Evolutionary conservation across 2,329 filamentous ascomycete genomes (phyloP), one percentile per base, ranked within the genome.

Genomic region (Cadophora gregata): DNA sequence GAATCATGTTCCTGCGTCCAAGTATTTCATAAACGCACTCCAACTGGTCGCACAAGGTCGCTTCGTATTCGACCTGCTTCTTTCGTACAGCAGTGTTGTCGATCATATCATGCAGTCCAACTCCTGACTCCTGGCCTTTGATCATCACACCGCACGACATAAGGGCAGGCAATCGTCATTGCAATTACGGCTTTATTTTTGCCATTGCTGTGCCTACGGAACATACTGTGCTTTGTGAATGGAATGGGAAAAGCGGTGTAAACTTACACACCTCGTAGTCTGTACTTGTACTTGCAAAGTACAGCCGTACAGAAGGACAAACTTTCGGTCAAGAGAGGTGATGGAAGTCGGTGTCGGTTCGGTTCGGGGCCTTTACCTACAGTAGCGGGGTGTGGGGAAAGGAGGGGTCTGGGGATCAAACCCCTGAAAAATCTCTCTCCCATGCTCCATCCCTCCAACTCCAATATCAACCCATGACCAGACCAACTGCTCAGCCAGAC

Each of bases 381-480:
- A n/a, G n/a, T n/a, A 45, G 42, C 21, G 42, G 42, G 8, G 14
- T 59, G 56, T 27, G 56, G 21, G 56, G 7, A 59, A 29, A 19
- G 4, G 55, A 59, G 29, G 55, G 36, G 55, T 14, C 3, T 33
- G 42, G 55, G 55, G 33, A 59, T 42, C 36, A 25, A n/a, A 16
- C 21, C 33, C 55, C 55, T 31, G 29, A 36, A 59, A 24, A 7
- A 33, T 12, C 3, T 38, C 36, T 7, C 36, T 3, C 12, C 36
- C 36, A 16, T 8, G 7, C 9, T n/a, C n/a, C n/a, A n/a, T n/a
- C 6, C 36, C 3, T 10, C 3, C 36, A 38, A 38, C 6, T 3
- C 3, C 55, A 58, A 38, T 42, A 12, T 56, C 53, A 19, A 58
- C 59, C 59, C 38, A 62, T 62, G 59, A 62, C 21, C 59, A 51